Conservation (phyloP, 306 rosid species). For the Vigna unguiculata region DNA sequence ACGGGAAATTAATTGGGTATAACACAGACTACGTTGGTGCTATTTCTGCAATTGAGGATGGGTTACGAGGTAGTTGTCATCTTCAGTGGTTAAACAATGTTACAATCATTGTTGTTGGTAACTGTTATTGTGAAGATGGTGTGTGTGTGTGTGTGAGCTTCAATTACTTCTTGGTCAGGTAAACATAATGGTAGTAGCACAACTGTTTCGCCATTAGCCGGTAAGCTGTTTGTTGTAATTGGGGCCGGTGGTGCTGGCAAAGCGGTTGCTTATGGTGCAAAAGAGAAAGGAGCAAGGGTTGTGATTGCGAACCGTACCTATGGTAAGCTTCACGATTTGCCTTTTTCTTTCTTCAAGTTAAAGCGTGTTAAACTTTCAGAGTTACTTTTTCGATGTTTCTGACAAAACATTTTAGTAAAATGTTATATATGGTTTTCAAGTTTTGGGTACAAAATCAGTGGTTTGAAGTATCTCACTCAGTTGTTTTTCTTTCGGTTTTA, state of each 20-base stretch:
- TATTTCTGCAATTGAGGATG: slow-evolving; percentile 89
- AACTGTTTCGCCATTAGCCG: slow-evolving; percentile 75
- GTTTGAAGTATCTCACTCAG: background rate
- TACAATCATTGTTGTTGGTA: slow-evolving; percentile 12
- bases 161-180: slow-evolving; percentile 50
- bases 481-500: slow-evolving; percentile 8
- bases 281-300: slow-evolving; percentile 87
- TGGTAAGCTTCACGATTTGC: slow-evolving; percentile 57
- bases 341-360: slow-evolving; percentile 25
- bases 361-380: slow-evolving; percentile 45
- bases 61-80: slow-evolving; percentile 65
- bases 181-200: slow-evolving; percentile 48
- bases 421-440: background rate
- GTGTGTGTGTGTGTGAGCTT: background rate
- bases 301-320: slow-evolving; percentile 94
- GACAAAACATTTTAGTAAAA: slow-evolving; percentile 25
- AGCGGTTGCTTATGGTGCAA: slow-evolving; percentile 96
- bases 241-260: slow-evolving; percentile 98
- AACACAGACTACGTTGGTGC: slow-evolving; percentile 91
- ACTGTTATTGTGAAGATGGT: slow-evolving; percentile 23
- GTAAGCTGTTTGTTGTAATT: slow-evolving; percentile 83
- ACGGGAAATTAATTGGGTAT: slow-evolving; percentile 87
- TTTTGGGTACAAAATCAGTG: slow-evolving; percentile 30
- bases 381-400: slow-evolving; percentile 27
- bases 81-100: slow-evolving; percentile 39